Evolutionary conservation across 495 filamentous ascomycete genomes (phyloP).

Genomic region (Cercophora samala): DNA sequence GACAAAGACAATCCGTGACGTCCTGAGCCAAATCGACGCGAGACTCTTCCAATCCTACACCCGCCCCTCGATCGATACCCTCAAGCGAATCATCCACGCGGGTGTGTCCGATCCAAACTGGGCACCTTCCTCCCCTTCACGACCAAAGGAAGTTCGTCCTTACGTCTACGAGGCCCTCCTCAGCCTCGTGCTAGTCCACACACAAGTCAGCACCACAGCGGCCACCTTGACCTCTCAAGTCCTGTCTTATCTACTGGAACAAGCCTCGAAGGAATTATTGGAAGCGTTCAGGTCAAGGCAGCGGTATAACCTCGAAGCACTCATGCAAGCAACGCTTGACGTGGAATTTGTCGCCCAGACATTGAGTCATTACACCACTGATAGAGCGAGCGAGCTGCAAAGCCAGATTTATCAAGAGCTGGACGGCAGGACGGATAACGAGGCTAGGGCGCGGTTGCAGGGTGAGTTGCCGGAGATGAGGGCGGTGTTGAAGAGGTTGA

Average conservation of each 20-base stretch:
- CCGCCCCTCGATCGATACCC: constrained; percentile 58
- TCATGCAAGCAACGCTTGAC: constrained; percentile 96
- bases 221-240: constrained; percentile 67
- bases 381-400: constrained; percentile 74
- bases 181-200: constrained; percentile 80
- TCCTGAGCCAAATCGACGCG: constrained; percentile 81
- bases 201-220: constrained; percentile 82
- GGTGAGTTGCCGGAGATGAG: constrained; percentile 87
- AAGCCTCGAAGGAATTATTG: constrained; percentile 66
- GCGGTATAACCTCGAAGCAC: constrained; percentile 67
- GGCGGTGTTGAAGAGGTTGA: constrained; percentile 72
- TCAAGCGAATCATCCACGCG: constrained; percentile 62
- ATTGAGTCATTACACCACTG: constrained; percentile 77
- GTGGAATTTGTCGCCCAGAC: constrained; percentile 97
- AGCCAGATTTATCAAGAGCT: constrained; percentile 85
- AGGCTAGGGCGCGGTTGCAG: constrained; percentile 74
- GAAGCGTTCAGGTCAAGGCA: constrained; percentile 63
- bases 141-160: constrained; percentile 71
- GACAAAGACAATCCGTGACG: constrained; percentile 81
- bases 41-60: constrained; percentile 90
- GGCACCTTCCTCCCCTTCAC: constrained; percentile 56
- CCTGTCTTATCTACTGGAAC: constrained; percentile 75
- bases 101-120: constrained; percentile 70
- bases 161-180: constrained; percentile 88
- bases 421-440: constrained; percentile 80